phyloP scores from a whole-genome alignment of 2,329 filamentous ascomycete species.

The Aspergillus versicolor region DNA sequence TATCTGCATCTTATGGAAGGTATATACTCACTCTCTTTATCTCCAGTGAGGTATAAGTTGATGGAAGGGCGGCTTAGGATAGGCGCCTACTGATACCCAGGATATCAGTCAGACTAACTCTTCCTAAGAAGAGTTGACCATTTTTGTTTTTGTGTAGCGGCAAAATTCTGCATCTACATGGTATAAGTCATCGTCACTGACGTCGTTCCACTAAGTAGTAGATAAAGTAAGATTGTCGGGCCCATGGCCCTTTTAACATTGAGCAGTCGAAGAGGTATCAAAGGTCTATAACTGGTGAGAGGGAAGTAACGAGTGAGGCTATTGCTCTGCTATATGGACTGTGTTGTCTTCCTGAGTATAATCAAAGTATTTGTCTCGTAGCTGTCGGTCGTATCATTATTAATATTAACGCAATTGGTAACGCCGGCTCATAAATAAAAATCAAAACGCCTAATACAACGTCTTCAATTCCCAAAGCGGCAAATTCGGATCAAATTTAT shows the following conservation, averaged over 20 bases:
- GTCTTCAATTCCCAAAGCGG: conserved; percentile 57
- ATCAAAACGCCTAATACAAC: conserved; percentile 41
- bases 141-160: too few species aligned
- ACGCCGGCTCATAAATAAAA: too few species aligned
- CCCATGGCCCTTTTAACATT: too few species aligned
- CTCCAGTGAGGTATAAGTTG: background rate
- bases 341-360: too few species aligned
- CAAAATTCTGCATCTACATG: too few species aligned
- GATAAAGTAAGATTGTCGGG: too few species aligned
- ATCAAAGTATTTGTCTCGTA: too few species aligned
- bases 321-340: too few species aligned
- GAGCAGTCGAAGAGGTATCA: too few species aligned
- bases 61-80: too few species aligned
- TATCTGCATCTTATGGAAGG: background rate
- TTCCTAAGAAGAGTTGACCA: background rate
- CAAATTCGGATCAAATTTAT: conserved; percentile 55
- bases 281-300: too few species aligned
- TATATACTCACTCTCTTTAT: background rate
- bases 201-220: background rate
- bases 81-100: background rate
- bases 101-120: background rate
- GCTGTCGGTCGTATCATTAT: background rate
- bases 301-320: too few species aligned
- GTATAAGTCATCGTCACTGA: background rate
- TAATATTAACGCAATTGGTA: background rate